Evolutionary conservation across 2,329 filamentous ascomycete genomes (phyloP), one percentile per base, ranked within the genome.

Genomic region (Ascosphaera pollenicola): DNA sequence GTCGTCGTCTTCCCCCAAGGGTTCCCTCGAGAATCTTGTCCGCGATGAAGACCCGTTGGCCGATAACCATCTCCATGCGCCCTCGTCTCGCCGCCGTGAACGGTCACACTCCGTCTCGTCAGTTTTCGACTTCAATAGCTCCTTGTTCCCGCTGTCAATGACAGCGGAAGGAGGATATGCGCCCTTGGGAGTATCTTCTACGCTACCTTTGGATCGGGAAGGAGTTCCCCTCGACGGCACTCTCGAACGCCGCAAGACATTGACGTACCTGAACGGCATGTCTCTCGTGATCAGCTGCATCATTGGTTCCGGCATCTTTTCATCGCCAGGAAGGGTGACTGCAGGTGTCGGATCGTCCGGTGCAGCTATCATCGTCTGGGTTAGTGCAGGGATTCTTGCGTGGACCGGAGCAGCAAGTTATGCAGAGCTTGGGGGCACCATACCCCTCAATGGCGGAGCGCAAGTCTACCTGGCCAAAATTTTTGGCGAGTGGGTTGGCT

Each of bases 331-430:
- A 40, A 82, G 92, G 54, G 87, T 98, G 49, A 93, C 89, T 58
- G 70, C 71, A 40, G 91, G 91, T 54, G 83, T 82, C 28, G 89
- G 87, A 8, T 94, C 85, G 19, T 82, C 85, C 0, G 89, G 85
- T 38, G 87, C 85, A 13, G 76, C 85, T 2, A 62, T 98, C 38
- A 68, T 94, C n/a, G 75, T 94, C 3, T 98, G 87, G 87, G 66
- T 74, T 1, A 73, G 95, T 34, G 85, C 87, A 2, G 87, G 87
- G n/a, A 54, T 94, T 16, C 63, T 98, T 44, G 87, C 87, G 2
- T 98, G 89, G 87, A 98, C 89, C 0, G 87, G 89, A 8, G 87
- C 83, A 0, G 78, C 85, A 17, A 93, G 83, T 48, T 98, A 92
- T 59, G 89, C 89, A 3, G 89, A 98, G 61, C 68, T 98, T 3